Evolutionary conservation across 2,329 filamentous ascomycete genomes (phyloP).

Genomic region (Tolypocladium nubicola): DNA sequence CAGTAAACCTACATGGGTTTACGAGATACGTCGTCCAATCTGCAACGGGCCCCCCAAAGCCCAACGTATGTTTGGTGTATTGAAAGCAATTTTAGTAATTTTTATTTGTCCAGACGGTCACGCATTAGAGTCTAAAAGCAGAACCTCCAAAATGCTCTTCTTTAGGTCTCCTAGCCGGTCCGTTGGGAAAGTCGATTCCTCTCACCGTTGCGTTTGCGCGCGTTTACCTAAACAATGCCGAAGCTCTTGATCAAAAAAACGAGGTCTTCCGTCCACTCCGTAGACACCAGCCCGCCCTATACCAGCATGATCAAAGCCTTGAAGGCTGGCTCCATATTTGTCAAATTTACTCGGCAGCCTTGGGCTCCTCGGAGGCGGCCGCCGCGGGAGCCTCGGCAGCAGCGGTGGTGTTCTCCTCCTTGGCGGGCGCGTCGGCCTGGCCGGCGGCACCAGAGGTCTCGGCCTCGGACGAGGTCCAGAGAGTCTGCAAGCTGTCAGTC

Average conservation of each 20-base stretch:
- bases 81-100: constrained; percentile 38
- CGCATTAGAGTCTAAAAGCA: constrained; percentile 47
- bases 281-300: constrained; percentile 49
- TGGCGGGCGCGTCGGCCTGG: constrained; percentile 35
- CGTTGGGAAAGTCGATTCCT: constrained; percentile 24
- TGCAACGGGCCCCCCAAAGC: neutral
- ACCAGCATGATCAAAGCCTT: constrained; percentile 21
- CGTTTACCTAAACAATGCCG: constrained; percentile 37
- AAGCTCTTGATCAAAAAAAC: constrained; percentile 39
- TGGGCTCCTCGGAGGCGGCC: constrained; percentile 48
- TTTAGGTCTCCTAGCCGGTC: constrained; percentile 27
- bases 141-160: constrained; percentile 39
- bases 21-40: neutral
- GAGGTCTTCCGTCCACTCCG: constrained; percentile 52
- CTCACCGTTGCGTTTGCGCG: constrained; percentile 27
- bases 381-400: constrained; percentile 46
- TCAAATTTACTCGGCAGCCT: constrained; percentile 48
- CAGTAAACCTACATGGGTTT: neutral
- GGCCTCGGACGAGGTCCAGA: constrained; percentile 98
- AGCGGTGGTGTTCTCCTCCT: constrained; percentile 37
- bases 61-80: constrained; percentile 13
- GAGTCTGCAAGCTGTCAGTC: constrained; percentile 53
- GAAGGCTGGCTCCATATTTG: constrained; percentile 15
- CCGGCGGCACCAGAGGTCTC: constrained; percentile 57
- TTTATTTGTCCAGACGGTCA: constrained; percentile 46